A percentile compares a stretch with the other conserved stretches of the same genome.
Conservation (phyloP, 257 asterid species). For the Scutellaria baicalensis region DNA sequence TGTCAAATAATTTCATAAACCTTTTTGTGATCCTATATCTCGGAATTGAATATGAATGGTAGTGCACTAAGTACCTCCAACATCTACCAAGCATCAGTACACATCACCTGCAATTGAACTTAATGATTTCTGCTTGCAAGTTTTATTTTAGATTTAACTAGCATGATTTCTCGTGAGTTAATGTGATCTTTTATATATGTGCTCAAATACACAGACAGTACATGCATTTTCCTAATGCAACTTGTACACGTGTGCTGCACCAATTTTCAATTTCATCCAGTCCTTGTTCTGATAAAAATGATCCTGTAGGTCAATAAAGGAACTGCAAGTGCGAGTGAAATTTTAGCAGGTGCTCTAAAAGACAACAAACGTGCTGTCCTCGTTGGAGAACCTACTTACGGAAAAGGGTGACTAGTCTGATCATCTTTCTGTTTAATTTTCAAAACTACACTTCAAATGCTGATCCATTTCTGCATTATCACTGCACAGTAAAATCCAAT, state of each 20-base stretch:
- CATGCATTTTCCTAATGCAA: background rate
- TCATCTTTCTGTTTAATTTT: background rate
- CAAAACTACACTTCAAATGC: background rate
- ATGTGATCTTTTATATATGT: background rate
- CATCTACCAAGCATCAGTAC: no score
- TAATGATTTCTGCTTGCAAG: background rate
- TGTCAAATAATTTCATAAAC: background rate
- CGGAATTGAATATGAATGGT: no score
- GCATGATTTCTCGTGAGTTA: background rate
- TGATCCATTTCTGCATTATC: constrained; percentile 3
- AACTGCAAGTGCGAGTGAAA: constrained; percentile 99
- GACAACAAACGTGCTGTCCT: constrained; percentile 91
- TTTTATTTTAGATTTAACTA: no score
- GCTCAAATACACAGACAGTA: background rate
- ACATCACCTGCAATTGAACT: no score
- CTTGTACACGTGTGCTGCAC: background rate
- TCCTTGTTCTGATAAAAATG: background rate
- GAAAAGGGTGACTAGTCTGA: constrained; percentile 65
- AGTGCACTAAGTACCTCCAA: no score
- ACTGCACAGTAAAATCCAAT: constrained; percentile 75
- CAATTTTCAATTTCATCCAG: background rate
- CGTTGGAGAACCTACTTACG: constrained; percentile 87
- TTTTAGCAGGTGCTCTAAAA: constrained; percentile 90
- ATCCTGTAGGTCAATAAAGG: constrained; percentile 80
- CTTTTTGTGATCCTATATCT: background rate